Evolutionary conservation across 495 filamentous ascomycete species (phyloP).

Genomic region (Talaromyces liani): DNA sequence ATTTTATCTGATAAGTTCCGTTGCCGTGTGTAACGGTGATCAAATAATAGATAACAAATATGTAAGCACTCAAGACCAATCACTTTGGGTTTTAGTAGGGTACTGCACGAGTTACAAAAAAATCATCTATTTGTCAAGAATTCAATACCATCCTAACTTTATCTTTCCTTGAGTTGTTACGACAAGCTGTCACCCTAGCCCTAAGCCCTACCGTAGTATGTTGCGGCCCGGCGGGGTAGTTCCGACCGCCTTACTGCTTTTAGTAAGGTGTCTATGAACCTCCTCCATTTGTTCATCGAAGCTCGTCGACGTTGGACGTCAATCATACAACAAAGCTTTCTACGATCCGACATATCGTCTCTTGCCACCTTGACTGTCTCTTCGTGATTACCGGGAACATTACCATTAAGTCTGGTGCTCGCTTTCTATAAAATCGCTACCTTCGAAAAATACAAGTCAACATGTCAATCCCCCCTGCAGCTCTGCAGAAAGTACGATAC

Average conservation of each 20-base stretch:
- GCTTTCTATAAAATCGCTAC: not conserved
- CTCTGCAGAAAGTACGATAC: constrained; percentile 76
- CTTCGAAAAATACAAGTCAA: constrained; percentile 12
- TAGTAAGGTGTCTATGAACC: not conserved
- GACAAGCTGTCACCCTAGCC: constrained; percentile 3
- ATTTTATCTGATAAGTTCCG: not conserved
- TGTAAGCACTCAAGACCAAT: not conserved
- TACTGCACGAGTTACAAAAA: not conserved
- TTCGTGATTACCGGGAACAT: too few relatives aligned
- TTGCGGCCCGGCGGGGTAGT: not conserved
- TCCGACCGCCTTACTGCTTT: not conserved
- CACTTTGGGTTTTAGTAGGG: not conserved
- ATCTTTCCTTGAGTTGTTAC: not conserved
- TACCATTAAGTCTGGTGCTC: not conserved
- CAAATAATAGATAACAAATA: not conserved
- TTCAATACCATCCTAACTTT: not conserved
- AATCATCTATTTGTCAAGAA: not conserved
- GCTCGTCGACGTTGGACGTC: not conserved
- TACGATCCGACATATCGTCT: not conserved
- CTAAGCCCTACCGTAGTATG: constrained; percentile 11
- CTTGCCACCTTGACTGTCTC: not conserved
- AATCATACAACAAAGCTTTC: not conserved
- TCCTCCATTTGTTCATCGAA: not conserved
- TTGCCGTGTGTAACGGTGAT: not conserved
- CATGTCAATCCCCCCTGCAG: constrained; percentile 97